A percentile compares a stretch with the other conserved stretches of the same genome.
Evolutionary conservation across 2,329 filamentous ascomycete genomes (phyloP).

Genomic region (Aspergillus novofumigatus): DNA sequence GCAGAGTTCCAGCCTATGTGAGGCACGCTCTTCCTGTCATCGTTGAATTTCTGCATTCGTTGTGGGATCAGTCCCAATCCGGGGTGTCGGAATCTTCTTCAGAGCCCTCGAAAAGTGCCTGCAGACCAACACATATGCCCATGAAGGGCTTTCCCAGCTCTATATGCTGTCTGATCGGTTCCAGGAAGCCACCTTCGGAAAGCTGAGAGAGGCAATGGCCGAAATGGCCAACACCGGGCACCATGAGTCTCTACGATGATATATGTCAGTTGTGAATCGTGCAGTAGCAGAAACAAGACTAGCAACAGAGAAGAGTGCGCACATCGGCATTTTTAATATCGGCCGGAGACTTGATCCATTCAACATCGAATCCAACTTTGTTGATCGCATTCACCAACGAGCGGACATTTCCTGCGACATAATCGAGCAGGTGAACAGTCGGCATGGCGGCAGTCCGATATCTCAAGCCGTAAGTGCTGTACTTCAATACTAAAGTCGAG

Average conservation of each 20-base stretch:
- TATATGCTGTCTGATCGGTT: conserved; percentile 79
- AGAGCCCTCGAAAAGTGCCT: conserved; percentile 84
- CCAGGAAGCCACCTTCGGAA: conserved; percentile 73
- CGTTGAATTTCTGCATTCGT: conserved; percentile 70
- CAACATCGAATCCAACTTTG: conserved; percentile 85
- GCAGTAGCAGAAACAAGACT: neutral
- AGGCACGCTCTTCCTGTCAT: conserved; percentile 79
- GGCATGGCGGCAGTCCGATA: conserved; percentile 34
- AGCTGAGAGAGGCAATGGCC: conserved; percentile 91
- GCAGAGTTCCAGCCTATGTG: conserved; percentile 99
- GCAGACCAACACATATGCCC: conserved; percentile 92
- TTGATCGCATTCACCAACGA: conserved; percentile 97
- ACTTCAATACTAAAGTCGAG: neutral
- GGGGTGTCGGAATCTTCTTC: conserved; percentile 67
- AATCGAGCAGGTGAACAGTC: conserved; percentile 61
- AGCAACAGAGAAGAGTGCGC: conserved; percentile 21
- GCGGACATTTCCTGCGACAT: conserved; percentile 93
- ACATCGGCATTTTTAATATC: conserved; percentile 85
- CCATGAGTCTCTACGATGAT: conserved; percentile 72
- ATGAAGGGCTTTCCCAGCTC: conserved; percentile 92
- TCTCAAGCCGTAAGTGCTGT: neutral
- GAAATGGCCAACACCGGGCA: conserved; percentile 96
- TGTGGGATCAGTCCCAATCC: conserved; percentile 74
- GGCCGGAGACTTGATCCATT: conserved; percentile 82
- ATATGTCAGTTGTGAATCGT: conserved; percentile 3